phyloP scores from a whole-genome alignment of 73 alveolate species.

The Paraurostyla sp. region DNA sequence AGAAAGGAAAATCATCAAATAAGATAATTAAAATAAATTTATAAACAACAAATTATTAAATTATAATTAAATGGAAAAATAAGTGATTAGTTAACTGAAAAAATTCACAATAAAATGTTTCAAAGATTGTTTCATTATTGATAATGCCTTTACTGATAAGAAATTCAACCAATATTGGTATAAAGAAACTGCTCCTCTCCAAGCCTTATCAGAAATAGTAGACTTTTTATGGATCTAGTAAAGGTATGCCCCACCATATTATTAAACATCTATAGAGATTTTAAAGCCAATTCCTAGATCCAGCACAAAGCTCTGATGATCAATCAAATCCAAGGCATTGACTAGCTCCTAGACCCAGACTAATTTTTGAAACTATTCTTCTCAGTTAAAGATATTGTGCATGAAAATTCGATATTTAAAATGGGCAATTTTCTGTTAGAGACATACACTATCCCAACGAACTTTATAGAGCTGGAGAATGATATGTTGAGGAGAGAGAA shows the following conservation, averaged over 20 bases:
- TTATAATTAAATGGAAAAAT: not conserved
- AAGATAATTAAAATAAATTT: too few relatives aligned
- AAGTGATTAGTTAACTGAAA: not conserved
- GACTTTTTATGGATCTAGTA: constrained; percentile 21
- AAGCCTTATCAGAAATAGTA: not conserved
- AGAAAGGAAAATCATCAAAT: too few relatives aligned
- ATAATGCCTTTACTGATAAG: not conserved
- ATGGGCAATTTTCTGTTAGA: constrained; percentile 10
- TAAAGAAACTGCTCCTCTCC: constrained; percentile 20
- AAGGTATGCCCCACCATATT: too few relatives aligned
- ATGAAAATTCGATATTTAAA: not conserved
- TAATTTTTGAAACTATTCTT: constrained; percentile 7
- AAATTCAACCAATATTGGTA: not conserved
- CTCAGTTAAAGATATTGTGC: not conserved
- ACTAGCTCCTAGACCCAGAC: constrained; percentile 27
- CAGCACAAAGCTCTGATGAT: not conserved
- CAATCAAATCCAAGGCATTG: constrained; percentile 34
- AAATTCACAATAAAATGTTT: not conserved
- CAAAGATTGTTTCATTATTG: constrained; percentile 20
- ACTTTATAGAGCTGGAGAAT: constrained; percentile 20
- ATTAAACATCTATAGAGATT: not conserved
- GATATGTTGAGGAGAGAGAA: not conserved
- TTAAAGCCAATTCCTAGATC: not conserved
- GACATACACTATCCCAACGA: constrained; percentile 11
- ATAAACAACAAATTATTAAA: too few relatives aligned